Evolutionary conservation across 2,329 filamentous ascomycete species (phyloP), one percentile per base, ranked within the genome.

Genomic region (Fusarium staphyleae): DNA sequence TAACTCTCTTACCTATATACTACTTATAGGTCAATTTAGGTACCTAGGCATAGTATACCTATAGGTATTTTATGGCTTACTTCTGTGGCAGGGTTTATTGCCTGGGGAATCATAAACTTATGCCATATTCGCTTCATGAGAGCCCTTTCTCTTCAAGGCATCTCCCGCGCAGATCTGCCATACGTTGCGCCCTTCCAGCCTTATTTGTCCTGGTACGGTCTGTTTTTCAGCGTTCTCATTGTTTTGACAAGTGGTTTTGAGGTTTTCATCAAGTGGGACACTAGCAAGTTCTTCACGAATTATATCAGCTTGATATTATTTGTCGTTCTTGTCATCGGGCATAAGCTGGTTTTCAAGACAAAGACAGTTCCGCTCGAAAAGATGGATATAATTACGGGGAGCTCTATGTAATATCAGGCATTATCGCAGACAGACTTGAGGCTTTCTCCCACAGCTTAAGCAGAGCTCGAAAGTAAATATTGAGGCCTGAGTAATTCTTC

Each of bases 231-330:
- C 15, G 33, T 37, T 4, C 24, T 47, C 26, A 69, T 87, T 51
- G 86, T 88, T 78, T 75, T 84, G 0, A 83, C 88, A 55, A 83
- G 85, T 3, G 39, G 39, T 1, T 47, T 47, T 2, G 43, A 47
- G 26, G 43, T 47, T 3, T 47, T 47, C 29, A 47, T 47, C 13
- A 18, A 47, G 10, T 47, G 43, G 43, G 43, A 47, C 26, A 47
- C 43, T 2, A 47, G 33, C 33, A 37, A 47, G 24, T 47, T 47
- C 16, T 47, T 47, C 11, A 47, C 43, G 2, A 47, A 37, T 10
- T 47, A 47, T 13, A 37, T 47, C 16, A 47, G 43, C 15, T 5
- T 47, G 13, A 37, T 47, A 18, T 18, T 47, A 5, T 47, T 47
- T 5, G 24, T 47, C 13, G 33, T 47, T 6, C 43, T 47, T 15